Conservation (phyloP, 306 rosid genomes). For the Cucurbita maxima region DNA sequence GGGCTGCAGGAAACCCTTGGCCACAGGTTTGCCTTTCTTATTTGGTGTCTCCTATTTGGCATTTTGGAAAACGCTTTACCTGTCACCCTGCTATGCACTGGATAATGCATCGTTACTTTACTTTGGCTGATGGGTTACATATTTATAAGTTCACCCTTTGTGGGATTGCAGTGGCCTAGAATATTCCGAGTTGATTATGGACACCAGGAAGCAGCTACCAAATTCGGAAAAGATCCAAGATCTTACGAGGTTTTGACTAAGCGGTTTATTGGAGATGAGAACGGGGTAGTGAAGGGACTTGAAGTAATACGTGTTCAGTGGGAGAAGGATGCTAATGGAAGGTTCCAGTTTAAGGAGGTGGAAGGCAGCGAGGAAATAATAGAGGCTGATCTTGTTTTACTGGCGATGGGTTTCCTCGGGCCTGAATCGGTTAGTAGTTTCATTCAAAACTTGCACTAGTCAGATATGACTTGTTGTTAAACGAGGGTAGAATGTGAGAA, state of each 20-base stretch:
- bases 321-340: constrained; percentile 88
- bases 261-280: constrained; percentile 82
- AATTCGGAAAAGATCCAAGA: constrained; percentile 93
- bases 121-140: background rate
- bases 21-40: constrained; percentile 51
- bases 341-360: constrained; percentile 73
- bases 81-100: background rate
- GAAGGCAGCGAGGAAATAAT: constrained; percentile 83
- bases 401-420: constrained; percentile 99
- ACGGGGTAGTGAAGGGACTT: constrained; percentile 68
- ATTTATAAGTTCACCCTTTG: background rate
- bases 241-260: constrained; percentile 82
- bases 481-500: background rate
- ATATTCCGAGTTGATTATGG: constrained; percentile 91
- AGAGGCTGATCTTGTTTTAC: constrained; percentile 68
- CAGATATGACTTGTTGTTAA: background rate
- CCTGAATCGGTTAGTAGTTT: constrained; percentile 72
- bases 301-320: constrained; percentile 60
- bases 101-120: background rate
- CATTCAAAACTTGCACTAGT: background rate
- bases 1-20: constrained; percentile 99
- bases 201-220: constrained; percentile 84
- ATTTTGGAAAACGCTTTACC: background rate
- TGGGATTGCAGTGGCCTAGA: constrained; percentile 81
- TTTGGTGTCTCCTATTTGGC: background rate